Conservation (phyloP, 768 basidiomycete genomes). For the Suillus luteus region DNA sequence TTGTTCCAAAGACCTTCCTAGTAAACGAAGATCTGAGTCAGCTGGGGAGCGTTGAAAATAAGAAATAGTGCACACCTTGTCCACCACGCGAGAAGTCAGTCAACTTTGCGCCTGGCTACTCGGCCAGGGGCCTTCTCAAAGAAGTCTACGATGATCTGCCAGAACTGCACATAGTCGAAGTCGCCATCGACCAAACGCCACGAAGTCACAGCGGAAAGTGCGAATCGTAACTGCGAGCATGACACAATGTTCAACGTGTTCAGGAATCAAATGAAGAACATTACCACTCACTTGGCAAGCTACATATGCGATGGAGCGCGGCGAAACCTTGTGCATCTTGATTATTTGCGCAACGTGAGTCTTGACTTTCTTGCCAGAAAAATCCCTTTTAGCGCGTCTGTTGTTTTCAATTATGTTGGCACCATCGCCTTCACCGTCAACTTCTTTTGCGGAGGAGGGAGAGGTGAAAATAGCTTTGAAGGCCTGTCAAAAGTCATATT, state of each 20-base stretch:
- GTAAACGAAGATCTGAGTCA: no score
- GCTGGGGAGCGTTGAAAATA: no score
- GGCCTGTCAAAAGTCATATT: slow-evolving; percentile 5
- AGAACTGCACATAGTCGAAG: background rate
- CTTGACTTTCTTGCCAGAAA: background rate
- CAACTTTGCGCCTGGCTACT: no score
- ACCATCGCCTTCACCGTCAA: background rate
- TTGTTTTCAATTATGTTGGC: background rate
- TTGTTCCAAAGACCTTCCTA: no score
- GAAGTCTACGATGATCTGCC: no score
- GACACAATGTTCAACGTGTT: background rate
- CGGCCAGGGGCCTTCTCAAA: no score
- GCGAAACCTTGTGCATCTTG: no score
- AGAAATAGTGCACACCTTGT: no score
- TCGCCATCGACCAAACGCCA: background rate
- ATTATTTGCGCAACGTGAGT: no score
- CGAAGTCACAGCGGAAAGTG: background rate
- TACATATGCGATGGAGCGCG: no score
- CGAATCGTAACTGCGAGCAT: background rate
- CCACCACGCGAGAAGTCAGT: no score
- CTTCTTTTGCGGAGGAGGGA: slow-evolving; percentile 17
- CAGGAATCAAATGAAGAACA: no score
- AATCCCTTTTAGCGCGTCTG: background rate
- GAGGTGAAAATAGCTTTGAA: slow-evolving; percentile 18
- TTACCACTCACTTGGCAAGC: background rate